Conservation (phyloP, 2,329 filamentous ascomycete species). For the Cephalotrichum gorgonifer region DNA sequence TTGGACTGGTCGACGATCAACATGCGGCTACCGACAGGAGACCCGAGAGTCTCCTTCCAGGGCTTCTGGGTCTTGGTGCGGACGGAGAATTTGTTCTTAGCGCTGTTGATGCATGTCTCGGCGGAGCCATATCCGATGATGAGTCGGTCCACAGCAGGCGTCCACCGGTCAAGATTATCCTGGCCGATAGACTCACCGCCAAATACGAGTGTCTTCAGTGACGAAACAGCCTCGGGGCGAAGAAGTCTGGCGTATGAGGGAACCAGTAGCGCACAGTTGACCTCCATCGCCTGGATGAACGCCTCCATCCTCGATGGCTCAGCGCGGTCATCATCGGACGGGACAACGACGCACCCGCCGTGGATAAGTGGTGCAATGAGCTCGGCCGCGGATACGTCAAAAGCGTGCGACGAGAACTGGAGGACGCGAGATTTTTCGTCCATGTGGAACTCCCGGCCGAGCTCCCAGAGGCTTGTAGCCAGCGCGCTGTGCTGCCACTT, state of each 20-base stretch:
- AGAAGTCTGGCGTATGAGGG: constrained; percentile 8
- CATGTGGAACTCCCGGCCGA: constrained; percentile 30
- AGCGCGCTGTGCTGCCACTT: constrained; percentile 37
- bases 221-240: constrained; percentile 4
- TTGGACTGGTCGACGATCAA: too few species aligned
- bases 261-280: constrained; percentile 6
- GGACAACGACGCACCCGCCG: constrained; percentile 21
- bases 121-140: neutral
- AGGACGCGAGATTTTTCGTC: constrained; percentile 8
- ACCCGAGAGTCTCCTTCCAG: neutral
- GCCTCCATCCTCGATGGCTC: constrained; percentile 20
- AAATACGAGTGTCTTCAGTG: constrained; percentile 6
- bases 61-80: constrained; percentile 18
- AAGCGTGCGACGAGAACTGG: constrained; percentile 11
- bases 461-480: constrained; percentile 31
- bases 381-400: constrained; percentile 11
- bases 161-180: neutral
- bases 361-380: constrained; percentile 9
- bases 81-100: neutral
- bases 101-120: neutral
- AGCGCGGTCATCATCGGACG: constrained; percentile 25
- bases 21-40: neutral
- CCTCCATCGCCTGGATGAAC: neutral
- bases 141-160: constrained; percentile 10
- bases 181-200: constrained; percentile 9